A percentile compares a stretch with the other conserved stretches of the same genome.
phyloP scores from a whole-genome alignment of 2,329 filamentous ascomycete genomes.

The Diaporthe vexans region DNA sequence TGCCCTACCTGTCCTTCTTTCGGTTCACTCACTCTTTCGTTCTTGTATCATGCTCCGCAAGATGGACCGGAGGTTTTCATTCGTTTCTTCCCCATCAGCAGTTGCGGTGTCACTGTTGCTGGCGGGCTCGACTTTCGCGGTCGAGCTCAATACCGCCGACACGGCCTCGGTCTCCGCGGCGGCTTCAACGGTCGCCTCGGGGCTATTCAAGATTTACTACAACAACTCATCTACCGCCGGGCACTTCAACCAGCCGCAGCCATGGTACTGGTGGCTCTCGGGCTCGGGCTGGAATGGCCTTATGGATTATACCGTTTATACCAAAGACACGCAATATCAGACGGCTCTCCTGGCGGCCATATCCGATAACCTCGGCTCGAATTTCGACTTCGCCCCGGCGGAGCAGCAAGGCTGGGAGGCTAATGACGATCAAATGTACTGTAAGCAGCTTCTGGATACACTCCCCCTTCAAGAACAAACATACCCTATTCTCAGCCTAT shows the following conservation, averaged over 20 bases:
- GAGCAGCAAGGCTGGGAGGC: conserved; percentile 76
- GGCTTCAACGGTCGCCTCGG: conserved; percentile 48
- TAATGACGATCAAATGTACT: conserved; percentile 81
- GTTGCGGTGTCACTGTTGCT: conserved; percentile 32
- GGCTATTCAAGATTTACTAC: conserved; percentile 48
- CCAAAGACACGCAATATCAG: conserved; percentile 80
- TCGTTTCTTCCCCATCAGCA: conserved; percentile 15
- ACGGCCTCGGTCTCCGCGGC: conserved; percentile 46
- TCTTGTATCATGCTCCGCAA: neutral
- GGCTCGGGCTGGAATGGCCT: conserved; percentile 62
- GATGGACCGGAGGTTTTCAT: conserved; percentile 17
- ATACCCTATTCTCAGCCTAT: too few relatives aligned
- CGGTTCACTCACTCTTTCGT: neutral
- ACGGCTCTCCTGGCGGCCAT: conserved; percentile 76
- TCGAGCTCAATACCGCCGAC: conserved; percentile 46
- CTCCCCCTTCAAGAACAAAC: too few relatives aligned
- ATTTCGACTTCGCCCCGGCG: conserved; percentile 80
- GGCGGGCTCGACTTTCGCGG: conserved; percentile 43
- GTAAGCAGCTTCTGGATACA: too few relatives aligned
- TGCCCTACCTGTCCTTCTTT: neutral
- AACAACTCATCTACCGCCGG: conserved; percentile 49
- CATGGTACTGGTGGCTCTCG: conserved; percentile 54
- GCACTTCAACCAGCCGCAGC: conserved; percentile 51
- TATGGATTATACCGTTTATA: conserved; percentile 89
- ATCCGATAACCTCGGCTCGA: conserved; percentile 77